Evolutionary conservation across 2,329 filamentous ascomycete genomes (phyloP).

Genomic region (Phoma sp.): DNA sequence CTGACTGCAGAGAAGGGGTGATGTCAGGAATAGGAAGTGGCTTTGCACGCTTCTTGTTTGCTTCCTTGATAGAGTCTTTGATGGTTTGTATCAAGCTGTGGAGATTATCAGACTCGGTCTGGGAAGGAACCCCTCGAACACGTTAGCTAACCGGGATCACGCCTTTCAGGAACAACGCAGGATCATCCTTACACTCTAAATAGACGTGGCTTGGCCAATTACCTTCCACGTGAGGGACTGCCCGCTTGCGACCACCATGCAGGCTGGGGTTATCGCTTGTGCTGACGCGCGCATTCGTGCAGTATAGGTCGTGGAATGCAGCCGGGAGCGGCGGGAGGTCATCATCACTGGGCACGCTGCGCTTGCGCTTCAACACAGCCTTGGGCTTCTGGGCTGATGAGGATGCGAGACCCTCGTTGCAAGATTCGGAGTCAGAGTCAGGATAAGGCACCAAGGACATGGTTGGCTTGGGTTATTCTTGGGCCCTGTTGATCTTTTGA

Average conservation of each 20-base stretch:
- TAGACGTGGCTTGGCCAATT: slow-evolving; percentile 95
- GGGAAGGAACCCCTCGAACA: slow-evolving; percentile 48
- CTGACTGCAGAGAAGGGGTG: slow-evolving; percentile 75
- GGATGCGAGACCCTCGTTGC: slow-evolving; percentile 47
- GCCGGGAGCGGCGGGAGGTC: slow-evolving; percentile 76
- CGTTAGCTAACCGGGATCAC: slow-evolving; percentile 37
- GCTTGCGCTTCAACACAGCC: slow-evolving; percentile 43
- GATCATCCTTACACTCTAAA: slow-evolving; percentile 78
- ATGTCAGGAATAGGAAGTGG: slow-evolving; percentile 53
- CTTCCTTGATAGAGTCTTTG: slow-evolving; percentile 23
- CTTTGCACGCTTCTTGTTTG: slow-evolving; percentile 31
- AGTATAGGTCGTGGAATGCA: slow-evolving; percentile 88
- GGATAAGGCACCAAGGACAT: slow-evolving; percentile 46
- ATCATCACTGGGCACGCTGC: slow-evolving; percentile 24
- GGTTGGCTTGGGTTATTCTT: slow-evolving; percentile 27
- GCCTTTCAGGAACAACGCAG: slow-evolving; percentile 2
- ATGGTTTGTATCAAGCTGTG: slow-evolving; percentile 41
- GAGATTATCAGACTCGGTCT: slow-evolving; percentile 40
- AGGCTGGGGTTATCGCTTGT: slow-evolving; percentile 82
- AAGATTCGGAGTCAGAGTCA: slow-evolving; percentile 68
- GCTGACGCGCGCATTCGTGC: slow-evolving; percentile 78
- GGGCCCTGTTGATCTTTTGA: slow-evolving; percentile 19
- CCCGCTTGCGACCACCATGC: slow-evolving; percentile 83
- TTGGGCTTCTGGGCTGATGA: slow-evolving; percentile 19
- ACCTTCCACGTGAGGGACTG: slow-evolving; percentile 83